Evolutionary conservation across 192 early-diverging fungal genomes (phyloP).

Genomic region (Obelidium mucronatum): DNA sequence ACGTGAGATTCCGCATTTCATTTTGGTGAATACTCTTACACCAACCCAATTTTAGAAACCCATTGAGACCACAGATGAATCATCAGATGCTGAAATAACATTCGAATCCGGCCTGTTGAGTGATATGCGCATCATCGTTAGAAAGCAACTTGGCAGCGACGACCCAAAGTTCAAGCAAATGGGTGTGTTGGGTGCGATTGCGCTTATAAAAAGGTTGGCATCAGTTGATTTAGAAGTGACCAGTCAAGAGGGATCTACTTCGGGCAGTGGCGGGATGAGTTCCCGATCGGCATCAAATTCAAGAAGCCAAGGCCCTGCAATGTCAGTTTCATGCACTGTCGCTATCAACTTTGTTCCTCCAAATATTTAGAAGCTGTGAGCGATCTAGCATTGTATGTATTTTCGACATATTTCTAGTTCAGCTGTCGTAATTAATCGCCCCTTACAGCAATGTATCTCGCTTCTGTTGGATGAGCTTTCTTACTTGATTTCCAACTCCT

Average conservation of each 20-base stretch:
- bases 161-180: constrained; percentile 40
- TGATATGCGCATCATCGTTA: constrained; percentile 33
- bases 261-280: neutral
- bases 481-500: constrained; percentile 14
- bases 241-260: neutral
- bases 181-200: constrained; percentile 31
- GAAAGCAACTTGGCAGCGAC: constrained; percentile 29
- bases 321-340: neutral
- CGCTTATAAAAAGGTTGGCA: constrained; percentile 26
- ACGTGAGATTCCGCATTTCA: constrained; percentile 1
- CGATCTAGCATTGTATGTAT: constrained; percentile 23
- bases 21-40: no score
- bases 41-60: no score
- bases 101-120: constrained; percentile 28
- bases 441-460: constrained; percentile 19
- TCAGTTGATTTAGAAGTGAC: no score
- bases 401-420: neutral
- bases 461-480: constrained; percentile 34
- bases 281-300: neutral
- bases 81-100: constrained; percentile 24
- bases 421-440: neutral
- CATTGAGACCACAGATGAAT: constrained; percentile 1
- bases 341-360: constrained; percentile 21
- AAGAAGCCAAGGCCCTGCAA: neutral
- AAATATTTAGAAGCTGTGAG: constrained; percentile 27